A percentile compares a stretch with the other conserved stretches of the same genome.
phyloP scores from a whole-genome alignment of 2,329 filamentous ascomycete genomes.

The Colletotrichum sp. region DNA sequence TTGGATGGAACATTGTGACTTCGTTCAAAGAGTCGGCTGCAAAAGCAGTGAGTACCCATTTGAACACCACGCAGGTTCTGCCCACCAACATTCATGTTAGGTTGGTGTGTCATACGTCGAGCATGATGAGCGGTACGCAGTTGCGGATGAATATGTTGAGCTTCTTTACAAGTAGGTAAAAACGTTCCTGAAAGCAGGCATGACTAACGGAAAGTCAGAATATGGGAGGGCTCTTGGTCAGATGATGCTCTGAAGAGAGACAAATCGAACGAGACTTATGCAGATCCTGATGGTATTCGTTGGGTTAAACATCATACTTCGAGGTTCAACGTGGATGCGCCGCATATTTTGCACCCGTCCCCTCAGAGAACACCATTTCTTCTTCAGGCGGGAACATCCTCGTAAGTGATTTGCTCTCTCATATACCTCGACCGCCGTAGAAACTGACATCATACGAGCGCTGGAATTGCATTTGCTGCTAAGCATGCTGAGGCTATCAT shows the following conservation, averaged over 20 bases:
- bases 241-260: background rate
- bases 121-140: conserved; percentile 65
- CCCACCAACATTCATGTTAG: background rate
- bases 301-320: background rate
- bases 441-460: conserved; percentile 24
- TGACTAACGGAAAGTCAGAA: background rate
- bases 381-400: conserved; percentile 64
- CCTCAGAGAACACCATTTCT: conserved; percentile 62
- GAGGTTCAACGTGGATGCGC: background rate
- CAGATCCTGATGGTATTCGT: background rate
- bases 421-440: background rate
- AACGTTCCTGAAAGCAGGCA: conserved; percentile 38
- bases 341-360: conserved; percentile 39
- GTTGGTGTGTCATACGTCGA: conserved; percentile 30
- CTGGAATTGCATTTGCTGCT: conserved; percentile 60
- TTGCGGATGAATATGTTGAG: conserved; percentile 66
- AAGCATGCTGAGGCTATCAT: conserved; percentile 66
- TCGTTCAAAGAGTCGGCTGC: conserved; percentile 58
- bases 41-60: background rate
- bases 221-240: conserved; percentile 8
- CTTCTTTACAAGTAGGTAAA: conserved; percentile 65
- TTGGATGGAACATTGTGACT: conserved; percentile 75
- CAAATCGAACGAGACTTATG: background rate
- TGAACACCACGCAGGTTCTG: background rate
- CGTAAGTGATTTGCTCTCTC: conserved; percentile 17